These are phyloP conservation scores for Penicillium lividum DNA, from an alignment of 495 filamentous ascomycete genomes.

Conservation along the genomic window DNA sequence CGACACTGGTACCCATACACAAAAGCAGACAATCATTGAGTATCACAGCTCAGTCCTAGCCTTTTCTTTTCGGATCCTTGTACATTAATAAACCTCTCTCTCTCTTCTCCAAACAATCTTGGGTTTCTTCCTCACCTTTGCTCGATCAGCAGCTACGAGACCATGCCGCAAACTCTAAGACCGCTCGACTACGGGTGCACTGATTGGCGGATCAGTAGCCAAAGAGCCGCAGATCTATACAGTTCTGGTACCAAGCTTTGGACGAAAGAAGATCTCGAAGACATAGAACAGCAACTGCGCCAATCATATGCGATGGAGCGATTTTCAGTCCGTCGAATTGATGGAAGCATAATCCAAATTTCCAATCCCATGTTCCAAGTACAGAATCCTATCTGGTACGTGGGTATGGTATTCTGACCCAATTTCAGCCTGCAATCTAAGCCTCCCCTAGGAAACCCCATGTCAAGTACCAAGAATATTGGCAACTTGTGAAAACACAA, in stretches of 20 bases:
- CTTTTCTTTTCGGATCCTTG: constrained; percentile 18
- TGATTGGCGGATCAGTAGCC: constrained; percentile 39
- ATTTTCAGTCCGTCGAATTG: constrained; percentile 40
- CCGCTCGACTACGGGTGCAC: constrained; percentile 41
- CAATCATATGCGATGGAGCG: constrained; percentile 30
- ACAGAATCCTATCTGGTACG: constrained; percentile 42
- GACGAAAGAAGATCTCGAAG: constrained; percentile 37
- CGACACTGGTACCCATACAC: too few relatives aligned
- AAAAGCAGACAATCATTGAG: too few relatives aligned
- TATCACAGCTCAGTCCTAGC: too few relatives aligned
- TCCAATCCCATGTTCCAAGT: constrained; percentile 39
- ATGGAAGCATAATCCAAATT: constrained; percentile 36
- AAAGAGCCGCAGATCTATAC: constrained; percentile 40
- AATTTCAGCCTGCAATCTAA: constrained; percentile 29
- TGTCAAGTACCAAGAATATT: constrained; percentile 36
- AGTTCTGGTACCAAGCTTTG: constrained; percentile 37
- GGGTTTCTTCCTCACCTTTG: constrained; percentile 23
- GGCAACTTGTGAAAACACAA: constrained; percentile 31
- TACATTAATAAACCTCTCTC: constrained; percentile 15
- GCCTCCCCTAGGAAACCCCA: constrained; percentile 30
- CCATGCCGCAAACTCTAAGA: constrained; percentile 26
- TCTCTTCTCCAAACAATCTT: constrained; percentile 14
- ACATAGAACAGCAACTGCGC: constrained; percentile 40
- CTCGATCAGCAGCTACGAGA: constrained; percentile 27
- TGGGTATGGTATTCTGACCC: constrained; percentile 26